These are phyloP conservation scores for Solanum microdontum DNA, from an alignment of 257 asterid species.

Conservation along the genomic window DNA sequence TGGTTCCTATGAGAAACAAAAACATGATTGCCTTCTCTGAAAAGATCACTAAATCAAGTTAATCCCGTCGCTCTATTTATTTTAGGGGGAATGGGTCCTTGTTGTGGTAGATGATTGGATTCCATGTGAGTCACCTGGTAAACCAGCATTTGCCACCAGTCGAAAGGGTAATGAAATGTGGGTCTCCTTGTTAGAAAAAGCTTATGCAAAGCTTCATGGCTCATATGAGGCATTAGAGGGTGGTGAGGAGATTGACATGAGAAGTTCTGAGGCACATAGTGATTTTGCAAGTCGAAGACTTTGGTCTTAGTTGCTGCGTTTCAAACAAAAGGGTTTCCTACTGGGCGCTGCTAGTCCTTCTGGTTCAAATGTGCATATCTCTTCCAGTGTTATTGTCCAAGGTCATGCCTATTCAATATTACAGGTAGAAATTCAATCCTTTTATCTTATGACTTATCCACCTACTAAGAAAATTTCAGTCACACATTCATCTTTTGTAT, in stretches of 20 bases:
- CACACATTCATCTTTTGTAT: too few relatives aligned
- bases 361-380: too few relatives aligned
- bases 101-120: conserved; percentile 84
- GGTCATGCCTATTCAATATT: too few relatives aligned
- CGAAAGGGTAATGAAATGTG: conserved; percentile 82
- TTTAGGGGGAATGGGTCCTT: neutral
- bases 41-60: conserved; percentile 20
- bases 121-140: conserved; percentile 97
- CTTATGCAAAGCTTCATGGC: conserved; percentile 98
- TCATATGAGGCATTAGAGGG: conserved; percentile 99
- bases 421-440: too few relatives aligned
- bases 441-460: too few relatives aligned
- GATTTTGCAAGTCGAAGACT: conserved; percentile 66
- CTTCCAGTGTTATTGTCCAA: too few relatives aligned
- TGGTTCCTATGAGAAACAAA: too few relatives aligned
- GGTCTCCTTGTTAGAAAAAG: conserved; percentile 90
- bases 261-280: conserved; percentile 88
- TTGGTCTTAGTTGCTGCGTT: too few relatives aligned
- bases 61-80: neutral
- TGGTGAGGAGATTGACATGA: conserved; percentile 99
- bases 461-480: too few relatives aligned
- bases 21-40: too few relatives aligned
- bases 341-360: too few relatives aligned
- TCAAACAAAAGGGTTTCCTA: too few relatives aligned
- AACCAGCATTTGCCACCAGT: conserved; percentile 98